Percentiles rank a stretch among this genome's conserved stretches.
Evolutionary conservation across 1,284 basidiomycete species (phyloP).

Genomic region (Trichosporon faecale): DNA sequence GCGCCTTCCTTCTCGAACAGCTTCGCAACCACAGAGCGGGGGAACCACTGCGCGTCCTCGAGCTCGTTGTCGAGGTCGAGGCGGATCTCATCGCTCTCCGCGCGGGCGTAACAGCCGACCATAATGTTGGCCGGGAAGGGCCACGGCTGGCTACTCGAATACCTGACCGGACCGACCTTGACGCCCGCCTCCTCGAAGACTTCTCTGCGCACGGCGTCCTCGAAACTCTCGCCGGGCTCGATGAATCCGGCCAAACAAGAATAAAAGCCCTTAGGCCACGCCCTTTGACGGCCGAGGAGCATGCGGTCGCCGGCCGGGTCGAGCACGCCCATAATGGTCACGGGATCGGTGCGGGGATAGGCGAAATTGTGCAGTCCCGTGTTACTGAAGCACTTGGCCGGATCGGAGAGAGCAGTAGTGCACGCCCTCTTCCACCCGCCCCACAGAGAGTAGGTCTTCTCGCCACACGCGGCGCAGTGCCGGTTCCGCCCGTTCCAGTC

Average conservation of each 20-base stretch:
- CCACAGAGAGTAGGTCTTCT: conserved; percentile 81
- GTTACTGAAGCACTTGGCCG: conserved; percentile 54
- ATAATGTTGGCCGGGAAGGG: conserved; percentile 86
- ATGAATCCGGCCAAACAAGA: conserved; percentile 87
- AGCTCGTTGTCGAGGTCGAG: conserved; percentile 93
- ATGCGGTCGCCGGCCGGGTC: conserved; percentile 74
- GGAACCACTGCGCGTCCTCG: conserved; percentile 88
- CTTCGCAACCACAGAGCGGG: conserved; percentile 63
- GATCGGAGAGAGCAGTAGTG: conserved; percentile 56
- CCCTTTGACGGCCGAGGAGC: conserved; percentile 72
- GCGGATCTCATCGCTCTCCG: conserved; percentile 69
- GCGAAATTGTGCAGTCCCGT: conserved; percentile 81
- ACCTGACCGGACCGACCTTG: conserved; percentile 74
- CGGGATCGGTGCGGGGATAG: conserved; percentile 80
- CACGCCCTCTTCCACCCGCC: conserved; percentile 93
- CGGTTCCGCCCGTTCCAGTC: conserved; percentile 89
- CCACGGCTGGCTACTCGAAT: conserved; percentile 58
- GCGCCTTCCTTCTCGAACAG: conserved; percentile 61
- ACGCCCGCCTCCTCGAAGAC: conserved; percentile 95
- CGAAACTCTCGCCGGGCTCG: conserved; percentile 90
- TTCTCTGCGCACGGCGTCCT: conserved; percentile 89
- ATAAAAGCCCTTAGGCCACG: conserved; percentile 59
- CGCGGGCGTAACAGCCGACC: conserved; percentile 74
- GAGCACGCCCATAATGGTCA: conserved; percentile 84
- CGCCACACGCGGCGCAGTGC: conserved; percentile 87